Conservation (phyloP, 768 basidiomycete genomes). For the Trametes villosa region DNA sequence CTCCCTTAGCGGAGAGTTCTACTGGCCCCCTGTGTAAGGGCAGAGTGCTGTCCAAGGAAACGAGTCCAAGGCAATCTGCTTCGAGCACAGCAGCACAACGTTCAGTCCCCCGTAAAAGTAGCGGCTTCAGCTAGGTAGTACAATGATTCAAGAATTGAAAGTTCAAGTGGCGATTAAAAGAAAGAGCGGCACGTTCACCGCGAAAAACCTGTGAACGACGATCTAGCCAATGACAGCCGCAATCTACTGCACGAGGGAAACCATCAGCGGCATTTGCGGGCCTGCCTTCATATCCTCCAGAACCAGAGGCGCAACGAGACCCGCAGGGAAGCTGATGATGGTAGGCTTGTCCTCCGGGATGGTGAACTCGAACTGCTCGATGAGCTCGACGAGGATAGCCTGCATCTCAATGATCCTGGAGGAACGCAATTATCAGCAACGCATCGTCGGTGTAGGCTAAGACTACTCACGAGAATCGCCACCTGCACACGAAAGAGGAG, state of each 20-base stretch:
- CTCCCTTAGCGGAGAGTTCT: too few species aligned
- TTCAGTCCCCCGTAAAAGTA: too few species aligned
- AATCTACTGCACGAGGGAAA: constrained; percentile 28
- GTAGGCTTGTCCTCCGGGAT: constrained; percentile 37
- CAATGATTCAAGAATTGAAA: too few species aligned
- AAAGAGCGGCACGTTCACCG: too few species aligned
- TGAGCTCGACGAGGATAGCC: constrained; percentile 38
- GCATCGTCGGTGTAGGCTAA: background rate
- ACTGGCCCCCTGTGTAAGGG: too few species aligned
- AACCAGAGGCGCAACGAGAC: constrained; percentile 40
- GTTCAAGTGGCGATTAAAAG: too few species aligned
- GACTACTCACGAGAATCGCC: constrained; percentile 38
- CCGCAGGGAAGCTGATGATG: constrained; percentile 37
- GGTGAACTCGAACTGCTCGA: constrained; percentile 41
- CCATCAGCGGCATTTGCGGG: constrained; percentile 40
- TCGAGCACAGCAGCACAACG: too few species aligned
- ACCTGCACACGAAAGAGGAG: constrained; percentile 12
- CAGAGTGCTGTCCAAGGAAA: too few species aligned
- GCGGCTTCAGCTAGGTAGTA: too few species aligned
- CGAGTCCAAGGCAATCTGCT: too few species aligned
- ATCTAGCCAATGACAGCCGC: too few species aligned
- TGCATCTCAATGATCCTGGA: constrained; percentile 40
- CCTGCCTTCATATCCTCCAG: constrained; percentile 33
- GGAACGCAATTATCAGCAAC: background rate
- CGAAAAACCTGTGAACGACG: too few species aligned